Conservation (phyloP, 495 filamentous ascomycete species). For the Talaromyces thailandensis region DNA sequence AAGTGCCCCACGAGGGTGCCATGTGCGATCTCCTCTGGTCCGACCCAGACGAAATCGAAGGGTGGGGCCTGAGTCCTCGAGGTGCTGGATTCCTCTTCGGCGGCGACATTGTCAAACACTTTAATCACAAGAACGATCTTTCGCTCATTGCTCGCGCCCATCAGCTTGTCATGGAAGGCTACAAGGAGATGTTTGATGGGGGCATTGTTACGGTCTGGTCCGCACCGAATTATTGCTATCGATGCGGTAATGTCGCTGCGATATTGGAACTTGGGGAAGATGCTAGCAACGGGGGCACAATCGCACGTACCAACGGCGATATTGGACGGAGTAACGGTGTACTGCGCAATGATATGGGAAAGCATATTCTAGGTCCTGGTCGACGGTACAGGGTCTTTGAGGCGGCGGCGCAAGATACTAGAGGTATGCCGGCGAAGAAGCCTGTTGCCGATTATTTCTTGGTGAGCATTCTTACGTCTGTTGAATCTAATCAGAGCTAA, state of each 20-base stretch:
- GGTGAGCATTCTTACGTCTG: constrained; percentile 20
- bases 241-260: constrained; percentile 94
- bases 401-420: constrained; percentile 89
- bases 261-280: constrained; percentile 92
- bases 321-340: constrained; percentile 47
- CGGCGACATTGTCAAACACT: constrained; percentile 88
- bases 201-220: constrained; percentile 96
- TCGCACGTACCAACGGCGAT: constrained; percentile 75
- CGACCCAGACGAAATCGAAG: constrained; percentile 96
- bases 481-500: neutral
- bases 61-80: constrained; percentile 90
- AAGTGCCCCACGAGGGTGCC: constrained; percentile 95
- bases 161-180: constrained; percentile 98
- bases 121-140: constrained; percentile 89
- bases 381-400: constrained; percentile 93
- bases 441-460: constrained; percentile 97
- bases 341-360: constrained; percentile 23
- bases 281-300: constrained; percentile 60
- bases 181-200: constrained; percentile 97
- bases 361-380: constrained; percentile 58
- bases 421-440: constrained; percentile 99
- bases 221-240: constrained; percentile 97
- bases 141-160: constrained; percentile 89
- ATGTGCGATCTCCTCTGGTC: constrained; percentile 99
- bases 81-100: constrained; percentile 96